Evolutionary conservation across 164 flowering plant genomes (phyloP).

Genomic region (Chimonanthus praecox): DNA sequence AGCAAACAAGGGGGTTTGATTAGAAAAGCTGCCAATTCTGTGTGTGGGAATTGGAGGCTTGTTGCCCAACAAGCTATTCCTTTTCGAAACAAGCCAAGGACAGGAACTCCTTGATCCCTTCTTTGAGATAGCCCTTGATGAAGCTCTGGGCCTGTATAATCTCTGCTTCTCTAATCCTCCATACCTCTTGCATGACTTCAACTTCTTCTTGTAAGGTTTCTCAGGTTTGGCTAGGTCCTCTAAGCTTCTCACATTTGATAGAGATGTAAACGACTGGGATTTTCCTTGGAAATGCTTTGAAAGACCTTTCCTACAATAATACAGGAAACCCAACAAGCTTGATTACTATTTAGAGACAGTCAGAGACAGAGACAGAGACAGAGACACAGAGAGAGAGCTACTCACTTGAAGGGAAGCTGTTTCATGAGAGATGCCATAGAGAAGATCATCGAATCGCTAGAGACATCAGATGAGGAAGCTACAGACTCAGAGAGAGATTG

Average conservation of each 20-base stretch:
- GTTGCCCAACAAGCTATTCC: conserved; percentile 17
- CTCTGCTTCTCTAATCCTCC: conserved; percentile 41
- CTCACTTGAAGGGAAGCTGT: conserved; percentile 84
- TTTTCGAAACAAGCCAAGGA: conserved; percentile 27
- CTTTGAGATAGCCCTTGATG: conserved; percentile 41
- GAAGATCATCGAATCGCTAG: conserved; percentile 22
- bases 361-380: no score
- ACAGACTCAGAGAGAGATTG: conserved; percentile 21
- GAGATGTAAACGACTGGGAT: conserved; percentile 67
- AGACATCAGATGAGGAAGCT: conserved; percentile 25
- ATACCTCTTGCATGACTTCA: conserved; percentile 61
- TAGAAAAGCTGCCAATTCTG: conserved; percentile 3
- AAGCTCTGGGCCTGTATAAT: conserved; percentile 32
- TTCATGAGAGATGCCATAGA: conserved; percentile 64
- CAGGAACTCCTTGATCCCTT: conserved; percentile 39
- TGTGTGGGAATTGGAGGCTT: conserved; percentile 41
- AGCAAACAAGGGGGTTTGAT: conserved; percentile 9
- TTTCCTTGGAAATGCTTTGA: conserved; percentile 70
- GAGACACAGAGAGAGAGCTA: conserved; percentile 3
- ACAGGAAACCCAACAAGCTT: not conserved
- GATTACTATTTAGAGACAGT: not conserved
- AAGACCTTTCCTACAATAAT: conserved; percentile 62
- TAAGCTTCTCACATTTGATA: conserved; percentile 51
- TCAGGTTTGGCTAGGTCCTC: conserved; percentile 71
- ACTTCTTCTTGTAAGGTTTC: conserved; percentile 38